phyloP scores from a whole-genome alignment of 306 rosid species.

The Vigna mungo region DNA sequence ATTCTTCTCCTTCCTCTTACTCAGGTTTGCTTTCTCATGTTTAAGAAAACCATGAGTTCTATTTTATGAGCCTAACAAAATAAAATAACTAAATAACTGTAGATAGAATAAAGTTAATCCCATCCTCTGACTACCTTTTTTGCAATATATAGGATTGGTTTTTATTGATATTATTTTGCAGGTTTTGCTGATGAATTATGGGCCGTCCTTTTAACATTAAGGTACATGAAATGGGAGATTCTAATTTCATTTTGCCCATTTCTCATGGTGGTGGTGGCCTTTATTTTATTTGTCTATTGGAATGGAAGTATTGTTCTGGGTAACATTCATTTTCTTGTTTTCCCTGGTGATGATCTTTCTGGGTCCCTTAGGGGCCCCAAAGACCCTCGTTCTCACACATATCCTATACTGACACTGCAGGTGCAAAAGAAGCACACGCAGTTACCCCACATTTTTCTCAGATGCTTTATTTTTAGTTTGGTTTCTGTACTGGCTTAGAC shows the following conservation, averaged over 20 bases:
- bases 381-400: slow-evolving; percentile 40
- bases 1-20: slow-evolving; percentile 41
- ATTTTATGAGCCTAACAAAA: slow-evolving; percentile 25
- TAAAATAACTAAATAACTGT: slow-evolving; percentile 15
- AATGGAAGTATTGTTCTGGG: slow-evolving; percentile 95
- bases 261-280: slow-evolving; percentile 62
- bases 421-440: slow-evolving; percentile 90
- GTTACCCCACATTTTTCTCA: slow-evolving; percentile 89
- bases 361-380: slow-evolving; percentile 32
- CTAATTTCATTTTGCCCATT: slow-evolving; percentile 73
- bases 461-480: slow-evolving; percentile 83
- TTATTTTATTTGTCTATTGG: slow-evolving; percentile 73
- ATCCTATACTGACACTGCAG: slow-evolving; percentile 54
- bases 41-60: slow-evolving; percentile 20
- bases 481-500: slow-evolving; percentile 72
- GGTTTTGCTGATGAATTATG: slow-evolving; percentile 69
- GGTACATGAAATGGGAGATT: slow-evolving; percentile 69
- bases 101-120: not conserved
- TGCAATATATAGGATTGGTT: not conserved
- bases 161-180: slow-evolving; percentile 49
- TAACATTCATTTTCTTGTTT: slow-evolving; percentile 43
- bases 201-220: slow-evolving; percentile 48
- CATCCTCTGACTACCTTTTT: not conserved
- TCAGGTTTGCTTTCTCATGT: slow-evolving; percentile 62
- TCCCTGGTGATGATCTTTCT: slow-evolving; percentile 38